phyloP scores from a whole-genome alignment of 768 basidiomycete species.

The Daedaleopsis nitida region DNA sequence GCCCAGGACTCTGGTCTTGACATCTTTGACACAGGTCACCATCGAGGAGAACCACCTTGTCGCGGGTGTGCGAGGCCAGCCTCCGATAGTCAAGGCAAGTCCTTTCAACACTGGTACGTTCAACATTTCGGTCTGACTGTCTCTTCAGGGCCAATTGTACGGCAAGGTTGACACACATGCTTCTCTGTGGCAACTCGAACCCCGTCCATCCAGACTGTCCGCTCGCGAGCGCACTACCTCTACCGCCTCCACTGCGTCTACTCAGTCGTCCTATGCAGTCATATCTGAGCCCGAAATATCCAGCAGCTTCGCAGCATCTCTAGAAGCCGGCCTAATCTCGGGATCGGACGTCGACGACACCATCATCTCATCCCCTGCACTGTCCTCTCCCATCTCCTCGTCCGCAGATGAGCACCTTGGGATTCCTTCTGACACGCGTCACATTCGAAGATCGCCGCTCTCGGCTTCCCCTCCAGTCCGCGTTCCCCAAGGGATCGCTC shows the following conservation, averaged over 20 bases:
- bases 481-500: constrained; percentile 37
- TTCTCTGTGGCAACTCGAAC: constrained; percentile 82
- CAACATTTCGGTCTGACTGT: background rate
- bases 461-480: constrained; percentile 16
- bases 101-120: background rate
- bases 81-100: constrained; percentile 72
- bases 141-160: constrained; percentile 68
- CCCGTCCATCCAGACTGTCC: constrained; percentile 53
- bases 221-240: constrained; percentile 75
- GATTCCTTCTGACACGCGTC: constrained; percentile 18
- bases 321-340: constrained; percentile 73
- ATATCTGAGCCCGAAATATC: constrained; percentile 86
- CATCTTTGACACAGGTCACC: constrained; percentile 49
- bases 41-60: constrained; percentile 74
- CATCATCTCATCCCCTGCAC: constrained; percentile 52
- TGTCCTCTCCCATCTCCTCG: constrained; percentile 62
- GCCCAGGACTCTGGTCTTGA: constrained; percentile 1
- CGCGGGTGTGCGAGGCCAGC: constrained; percentile 70
- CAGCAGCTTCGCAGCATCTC: constrained; percentile 80
- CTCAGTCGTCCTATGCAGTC: constrained; percentile 79
- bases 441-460: constrained; percentile 15
- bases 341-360: constrained; percentile 62
- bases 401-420: constrained; percentile 47
- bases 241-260: constrained; percentile 72
- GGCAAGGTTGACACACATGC: constrained; percentile 64